Evolutionary conservation across 495 filamentous ascomycete genomes (phyloP), one percentile per base, ranked within the genome.

Genomic region (Hypoxylon lienhwacheense): DNA sequence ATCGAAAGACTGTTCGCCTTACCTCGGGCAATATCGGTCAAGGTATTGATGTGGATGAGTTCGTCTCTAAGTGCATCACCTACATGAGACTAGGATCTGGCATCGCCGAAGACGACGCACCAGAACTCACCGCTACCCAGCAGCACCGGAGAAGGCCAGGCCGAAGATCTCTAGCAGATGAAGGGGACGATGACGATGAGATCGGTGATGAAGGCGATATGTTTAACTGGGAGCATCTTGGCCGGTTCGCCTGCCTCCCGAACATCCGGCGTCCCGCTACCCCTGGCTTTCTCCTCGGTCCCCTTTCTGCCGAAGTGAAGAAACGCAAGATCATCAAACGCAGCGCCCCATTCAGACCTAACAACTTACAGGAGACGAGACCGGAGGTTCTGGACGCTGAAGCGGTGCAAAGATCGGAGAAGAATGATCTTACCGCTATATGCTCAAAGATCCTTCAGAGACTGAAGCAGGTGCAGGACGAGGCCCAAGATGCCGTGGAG

Each of bases 41-140:
- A 25, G 88, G 90, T 2, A 73, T 98, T 17, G 95, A 98, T 61
- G 79, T 95, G 0, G 92, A 97, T 56, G 89, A 96, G 53, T 97
- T 97, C 63, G 85, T 97, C 6, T 88, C 88, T 0, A 96, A 95
- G 67, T 92, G 87, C 66, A 88, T 95, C 36, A 80, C 78, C 1
- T 97, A 85, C 66, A 98, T 98, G 95, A 80, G 82, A 10, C 70
- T 77, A 7, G 85, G 83, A 64, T 53, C 68, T 5, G 73, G 72
- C 1, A 71, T 75, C 26, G 67, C 67, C 1, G 65, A 73, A 25
- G 72, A 74, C 22, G 56, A 72, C 3, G 70, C 71, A 4, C 55
- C 59, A 2, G 75, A 73, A 48, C 66, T 77, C 15, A 72, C 73
- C 4, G 66, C 66, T 49, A 81, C 75, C 0, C 77, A 80, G 47